Percentiles rank a stretch among this genome's conserved stretches.
These are phyloP conservation scores for Apiotrichum laibachii DNA, from an alignment of 1,284 basidiomycete genomes.

Conservation along the genomic window DNA sequence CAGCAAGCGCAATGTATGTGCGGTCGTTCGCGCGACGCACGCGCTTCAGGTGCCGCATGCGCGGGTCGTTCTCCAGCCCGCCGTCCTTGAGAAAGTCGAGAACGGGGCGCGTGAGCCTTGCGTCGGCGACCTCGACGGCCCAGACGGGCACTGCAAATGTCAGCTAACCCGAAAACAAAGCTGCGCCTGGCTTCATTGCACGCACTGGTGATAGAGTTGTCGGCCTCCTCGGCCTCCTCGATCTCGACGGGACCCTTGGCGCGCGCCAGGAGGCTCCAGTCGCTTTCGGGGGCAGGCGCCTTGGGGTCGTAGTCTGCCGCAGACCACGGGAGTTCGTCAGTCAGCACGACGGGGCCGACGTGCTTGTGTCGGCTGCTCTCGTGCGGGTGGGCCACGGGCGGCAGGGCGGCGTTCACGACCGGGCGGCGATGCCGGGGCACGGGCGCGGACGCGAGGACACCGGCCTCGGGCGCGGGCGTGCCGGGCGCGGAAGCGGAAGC, in stretches of 20 bases:
- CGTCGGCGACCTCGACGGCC: constrained; percentile 78
- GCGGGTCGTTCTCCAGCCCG: constrained; percentile 50
- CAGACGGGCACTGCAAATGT: constrained; percentile 63
- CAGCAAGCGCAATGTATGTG: constrained; percentile 33
- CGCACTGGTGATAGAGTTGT: constrained; percentile 32
- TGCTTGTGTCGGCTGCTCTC: constrained; percentile 20
- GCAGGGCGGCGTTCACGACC: constrained; percentile 20
- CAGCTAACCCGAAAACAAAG: background rate
- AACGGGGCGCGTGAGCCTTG: constrained; percentile 26
- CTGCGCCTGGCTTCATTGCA: constrained; percentile 3
- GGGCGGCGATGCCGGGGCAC: constrained; percentile 6
- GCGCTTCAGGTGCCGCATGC: constrained; percentile 72
- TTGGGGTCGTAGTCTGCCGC: constrained; percentile 4
- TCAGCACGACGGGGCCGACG: constrained; percentile 24
- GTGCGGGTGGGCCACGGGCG: constrained; percentile 29
- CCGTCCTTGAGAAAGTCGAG: constrained; percentile 18
- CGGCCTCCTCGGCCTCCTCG: constrained; percentile 35
- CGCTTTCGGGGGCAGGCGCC: constrained; percentile 13
- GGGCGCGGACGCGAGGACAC: background rate
- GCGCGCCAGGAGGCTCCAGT: constrained; percentile 28
- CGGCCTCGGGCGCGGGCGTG: background rate
- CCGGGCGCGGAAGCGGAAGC: constrained; percentile 7
- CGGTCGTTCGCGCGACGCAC: constrained; percentile 47
- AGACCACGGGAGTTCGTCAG: constrained; percentile 32
- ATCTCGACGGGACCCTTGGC: constrained; percentile 38